Percentiles rank a stretch among this genome's conserved stretches.
phyloP scores from a whole-genome alignment of 345 rosid genomes.

The Moringa oleifera region DNA sequence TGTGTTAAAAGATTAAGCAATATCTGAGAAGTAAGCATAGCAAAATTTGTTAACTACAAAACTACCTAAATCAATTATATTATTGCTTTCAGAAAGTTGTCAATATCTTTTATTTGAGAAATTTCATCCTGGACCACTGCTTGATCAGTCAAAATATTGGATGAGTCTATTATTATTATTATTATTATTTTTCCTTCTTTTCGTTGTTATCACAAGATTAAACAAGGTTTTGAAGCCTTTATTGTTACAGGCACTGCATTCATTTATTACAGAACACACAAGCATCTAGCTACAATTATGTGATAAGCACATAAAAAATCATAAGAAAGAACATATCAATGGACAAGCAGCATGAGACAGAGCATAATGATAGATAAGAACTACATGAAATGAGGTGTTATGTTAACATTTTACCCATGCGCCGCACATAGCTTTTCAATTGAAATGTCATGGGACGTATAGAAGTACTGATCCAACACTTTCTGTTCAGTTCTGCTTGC shows the following conservation, averaged over 20 bases:
- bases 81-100: no score
- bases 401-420: slow-evolving; percentile 57
- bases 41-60: no score
- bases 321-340: neutral
- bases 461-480: slow-evolving; percentile 70
- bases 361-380: neutral
- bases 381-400: neutral
- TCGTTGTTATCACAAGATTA: neutral
- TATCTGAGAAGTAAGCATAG: no score
- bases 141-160: neutral
- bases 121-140: neutral
- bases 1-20: no score
- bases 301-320: neutral
- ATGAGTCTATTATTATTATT: neutral
- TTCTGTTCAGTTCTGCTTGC: slow-evolving; percentile 63
- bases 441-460: slow-evolving; percentile 79
- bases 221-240: no score
- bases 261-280: neutral
- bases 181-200: no score
- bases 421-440: slow-evolving; percentile 69
- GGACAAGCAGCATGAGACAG: neutral
- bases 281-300: no score
- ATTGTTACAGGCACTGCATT: neutral
- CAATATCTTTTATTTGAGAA: no score
- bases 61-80: no score